Percentiles rank a stretch among this genome's conserved stretches.
These are phyloP conservation scores for Bruguiera hainesii DNA, from an alignment of 441 rosid species.

Conservation along the genomic window DNA sequence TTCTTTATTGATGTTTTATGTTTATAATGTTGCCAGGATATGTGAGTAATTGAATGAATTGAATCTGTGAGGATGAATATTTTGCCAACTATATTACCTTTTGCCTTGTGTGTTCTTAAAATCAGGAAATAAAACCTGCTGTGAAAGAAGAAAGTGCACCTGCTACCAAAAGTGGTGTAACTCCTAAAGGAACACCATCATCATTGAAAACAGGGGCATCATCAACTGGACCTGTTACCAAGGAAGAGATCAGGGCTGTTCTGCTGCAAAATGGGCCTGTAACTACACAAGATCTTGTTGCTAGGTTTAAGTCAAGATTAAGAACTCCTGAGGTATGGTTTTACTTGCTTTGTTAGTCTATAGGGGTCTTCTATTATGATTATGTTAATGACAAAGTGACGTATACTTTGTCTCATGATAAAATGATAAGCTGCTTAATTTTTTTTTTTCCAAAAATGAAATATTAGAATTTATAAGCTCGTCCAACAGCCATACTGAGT, in stretches of 20 bases:
- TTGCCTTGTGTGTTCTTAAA: slow-evolving; percentile 17
- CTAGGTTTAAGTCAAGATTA: slow-evolving; percentile 74
- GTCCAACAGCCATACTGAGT: too few relatives aligned
- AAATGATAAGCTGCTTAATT: too few relatives aligned
- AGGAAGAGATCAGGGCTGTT: slow-evolving; percentile 85
- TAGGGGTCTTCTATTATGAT: too few relatives aligned
- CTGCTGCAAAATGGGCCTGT: slow-evolving; percentile 70
- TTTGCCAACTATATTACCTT: not conserved
- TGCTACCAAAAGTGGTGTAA: slow-evolving; percentile 33
- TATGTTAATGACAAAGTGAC: not conserved
- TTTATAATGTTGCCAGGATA: too few relatives aligned
- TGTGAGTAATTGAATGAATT: too few relatives aligned
- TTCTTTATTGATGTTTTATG: too few relatives aligned
- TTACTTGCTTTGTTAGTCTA: not conserved
- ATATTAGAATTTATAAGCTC: too few relatives aligned
- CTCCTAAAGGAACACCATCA: slow-evolving; percentile 43
- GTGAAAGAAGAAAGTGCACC: slow-evolving; percentile 52
- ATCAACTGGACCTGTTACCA: slow-evolving; percentile 70
- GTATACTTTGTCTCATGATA: not conserved
- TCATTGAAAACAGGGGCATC: slow-evolving; percentile 43
- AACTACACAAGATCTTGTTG: slow-evolving; percentile 88
- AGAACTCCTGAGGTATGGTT: slow-evolving; percentile 64
- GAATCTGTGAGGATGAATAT: not conserved
- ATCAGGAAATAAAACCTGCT: slow-evolving; percentile 62
- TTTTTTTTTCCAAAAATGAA: too few relatives aligned